phyloP scores from a whole-genome alignment of 2,329 filamentous ascomycete species.

The Colletotrichum spaethianum region DNA sequence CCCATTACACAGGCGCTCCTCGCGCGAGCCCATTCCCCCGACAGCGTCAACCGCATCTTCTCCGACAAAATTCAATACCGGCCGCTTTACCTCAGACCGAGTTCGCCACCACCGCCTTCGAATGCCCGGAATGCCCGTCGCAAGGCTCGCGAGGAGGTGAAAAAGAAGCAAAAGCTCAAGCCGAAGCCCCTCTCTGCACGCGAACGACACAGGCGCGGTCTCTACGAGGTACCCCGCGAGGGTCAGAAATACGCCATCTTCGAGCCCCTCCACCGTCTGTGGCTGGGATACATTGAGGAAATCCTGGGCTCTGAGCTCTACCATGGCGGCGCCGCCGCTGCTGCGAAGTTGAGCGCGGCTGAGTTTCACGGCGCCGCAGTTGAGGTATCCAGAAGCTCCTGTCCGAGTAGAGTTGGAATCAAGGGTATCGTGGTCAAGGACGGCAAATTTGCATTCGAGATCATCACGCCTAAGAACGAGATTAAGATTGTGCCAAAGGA shows the following conservation, averaged over 20 bases:
- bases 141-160: slow-evolving; percentile 62
- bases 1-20: slow-evolving; percentile 76
- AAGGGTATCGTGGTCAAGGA: slow-evolving; percentile 92
- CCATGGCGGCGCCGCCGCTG: slow-evolving; percentile 70
- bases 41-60: slow-evolving; percentile 80
- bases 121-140: slow-evolving; percentile 72
- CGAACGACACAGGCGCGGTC: slow-evolving; percentile 79
- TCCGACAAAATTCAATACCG: slow-evolving; percentile 87
- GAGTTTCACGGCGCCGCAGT: slow-evolving; percentile 92
- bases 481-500: slow-evolving; percentile 91
- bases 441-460: slow-evolving; percentile 86
- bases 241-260: slow-evolving; percentile 83
- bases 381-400: slow-evolving; percentile 86
- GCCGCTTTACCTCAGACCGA: slow-evolving; percentile 83
- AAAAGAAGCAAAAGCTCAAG: slow-evolving; percentile 62
- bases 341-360: slow-evolving; percentile 84
- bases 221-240: slow-evolving; percentile 81
- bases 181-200: slow-evolving; percentile 83
- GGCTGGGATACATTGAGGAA: slow-evolving; percentile 89
- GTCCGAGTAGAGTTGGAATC: slow-evolving; percentile 85
- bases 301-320: slow-evolving; percentile 76
- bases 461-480: slow-evolving; percentile 80
- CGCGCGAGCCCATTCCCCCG: slow-evolving; percentile 82
- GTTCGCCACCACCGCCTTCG: slow-evolving; percentile 73
- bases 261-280: slow-evolving; percentile 81